Conservation (phyloP, 1,139 yeast species). For the Candida sanyaensis region DNA sequence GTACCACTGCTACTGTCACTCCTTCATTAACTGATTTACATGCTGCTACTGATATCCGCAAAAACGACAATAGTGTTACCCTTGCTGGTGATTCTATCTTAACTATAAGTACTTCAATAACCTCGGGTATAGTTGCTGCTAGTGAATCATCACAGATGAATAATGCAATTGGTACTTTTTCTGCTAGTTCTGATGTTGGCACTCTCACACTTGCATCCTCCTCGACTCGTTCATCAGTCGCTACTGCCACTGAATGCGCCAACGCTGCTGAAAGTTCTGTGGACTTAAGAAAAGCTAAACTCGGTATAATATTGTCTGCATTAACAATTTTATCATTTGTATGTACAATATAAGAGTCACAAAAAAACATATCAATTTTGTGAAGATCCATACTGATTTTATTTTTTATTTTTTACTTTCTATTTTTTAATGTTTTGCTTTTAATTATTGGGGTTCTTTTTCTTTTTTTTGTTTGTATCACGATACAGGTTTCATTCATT, state of each 20-base stretch:
- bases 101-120: background rate
- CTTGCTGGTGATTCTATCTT: background rate
- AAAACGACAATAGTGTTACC: conserved; percentile 6
- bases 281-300: conserved; percentile 5
- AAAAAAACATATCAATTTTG: background rate
- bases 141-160: conserved; percentile 7
- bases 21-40: conserved; percentile 14
- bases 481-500: background rate
- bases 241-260: background rate
- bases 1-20: conserved; percentile 10
- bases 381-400: background rate
- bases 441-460: background rate
- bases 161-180: conserved; percentile 10
- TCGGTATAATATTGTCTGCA: conserved; percentile 4
- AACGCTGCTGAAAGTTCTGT: background rate
- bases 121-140: conserved; percentile 7
- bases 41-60: conserved; percentile 8
- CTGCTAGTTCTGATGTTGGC: conserved; percentile 13
- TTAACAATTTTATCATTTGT: conserved; percentile 6
- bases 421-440: background rate
- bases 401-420: too few species aligned
- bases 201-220: conserved; percentile 9
- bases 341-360: background rate
- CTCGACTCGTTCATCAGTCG: background rate
- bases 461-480: background rate